These are phyloP conservation scores for Clathrus columnatus DNA, from an alignment of 768 basidiomycete species.

Conservation along the genomic window DNA sequence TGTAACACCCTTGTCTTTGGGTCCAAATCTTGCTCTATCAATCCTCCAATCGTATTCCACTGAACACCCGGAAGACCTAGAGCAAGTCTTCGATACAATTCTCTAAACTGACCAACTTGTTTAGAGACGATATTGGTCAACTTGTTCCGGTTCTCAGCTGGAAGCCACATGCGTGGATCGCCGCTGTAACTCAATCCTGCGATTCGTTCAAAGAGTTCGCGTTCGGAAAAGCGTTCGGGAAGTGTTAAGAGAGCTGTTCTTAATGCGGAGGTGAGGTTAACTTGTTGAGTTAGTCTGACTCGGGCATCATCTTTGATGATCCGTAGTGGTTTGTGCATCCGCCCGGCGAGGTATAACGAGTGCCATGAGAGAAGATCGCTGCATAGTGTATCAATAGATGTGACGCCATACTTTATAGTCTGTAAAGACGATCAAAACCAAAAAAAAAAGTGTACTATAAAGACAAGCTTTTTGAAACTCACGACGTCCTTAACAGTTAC, in stretches of 20 bases:
- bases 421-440: conserved; percentile 25
- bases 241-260: conserved; percentile 85
- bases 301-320: conserved; percentile 91
- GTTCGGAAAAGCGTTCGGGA: conserved; percentile 73
- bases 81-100: conserved; percentile 75
- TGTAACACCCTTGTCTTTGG: conserved; percentile 63
- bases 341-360: conserved; percentile 85
- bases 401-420: conserved; percentile 96
- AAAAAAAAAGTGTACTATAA: neutral
- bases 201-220: conserved; percentile 75
- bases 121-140: conserved; percentile 86
- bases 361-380: conserved; percentile 90
- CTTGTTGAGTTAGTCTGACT: conserved; percentile 84
- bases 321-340: conserved; percentile 95
- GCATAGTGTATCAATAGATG: conserved; percentile 82
- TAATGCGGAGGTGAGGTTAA: conserved; percentile 86
- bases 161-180: conserved; percentile 89
- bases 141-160: conserved; percentile 91
- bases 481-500: conserved; percentile 80
- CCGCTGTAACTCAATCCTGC: conserved; percentile 81
- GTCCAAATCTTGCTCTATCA: conserved; percentile 67
- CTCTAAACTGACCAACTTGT: conserved; percentile 76
- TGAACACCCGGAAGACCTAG: conserved; percentile 73
- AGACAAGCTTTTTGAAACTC: conserved; percentile 26
- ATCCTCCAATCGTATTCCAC: conserved; percentile 45